A percentile compares a stretch with the other conserved stretches of the same genome.
phyloP scores from a whole-genome alignment of 108 stramenopile genomes.

The Chaetoceros tenuissimus region DNA sequence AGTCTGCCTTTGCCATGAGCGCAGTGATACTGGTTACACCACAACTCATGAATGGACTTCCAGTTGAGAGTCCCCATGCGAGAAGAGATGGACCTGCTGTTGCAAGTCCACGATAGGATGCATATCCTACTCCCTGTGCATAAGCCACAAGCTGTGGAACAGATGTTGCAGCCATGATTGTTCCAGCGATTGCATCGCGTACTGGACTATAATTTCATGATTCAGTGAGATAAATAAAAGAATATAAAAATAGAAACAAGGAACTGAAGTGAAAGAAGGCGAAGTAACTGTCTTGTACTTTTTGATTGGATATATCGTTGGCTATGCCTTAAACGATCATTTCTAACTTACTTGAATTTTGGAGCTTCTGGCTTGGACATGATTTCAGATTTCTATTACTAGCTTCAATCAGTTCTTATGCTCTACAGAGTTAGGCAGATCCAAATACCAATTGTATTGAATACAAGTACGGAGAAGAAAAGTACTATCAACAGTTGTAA shows the following conservation, averaged over 20 bases:
- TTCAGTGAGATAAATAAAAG: neutral
- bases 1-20: slow-evolving; percentile 65
- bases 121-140: slow-evolving; percentile 72
- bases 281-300: neutral
- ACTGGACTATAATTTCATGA: slow-evolving; percentile 31
- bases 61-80: slow-evolving; percentile 70
- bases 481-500: too few relatives aligned
- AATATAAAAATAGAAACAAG: neutral
- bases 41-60: slow-evolving; percentile 64
- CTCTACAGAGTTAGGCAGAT: too few relatives aligned
- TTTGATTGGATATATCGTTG: neutral
- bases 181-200: slow-evolving; percentile 62
- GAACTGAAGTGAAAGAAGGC: neutral
- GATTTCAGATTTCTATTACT: too few relatives aligned
- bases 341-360: slow-evolving; percentile 5
- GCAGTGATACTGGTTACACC: slow-evolving; percentile 79
- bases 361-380: too few relatives aligned
- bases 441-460: too few relatives aligned
- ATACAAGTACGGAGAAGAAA: too few relatives aligned
- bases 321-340: too few relatives aligned
- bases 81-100: slow-evolving; percentile 62
- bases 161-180: slow-evolving; percentile 79
- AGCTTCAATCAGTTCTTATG: too few relatives aligned
- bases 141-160: slow-evolving; percentile 82
- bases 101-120: slow-evolving; percentile 63